Conservation (phyloP, 768 basidiomycete genomes). For the Candolleomyces eurysporus region DNA sequence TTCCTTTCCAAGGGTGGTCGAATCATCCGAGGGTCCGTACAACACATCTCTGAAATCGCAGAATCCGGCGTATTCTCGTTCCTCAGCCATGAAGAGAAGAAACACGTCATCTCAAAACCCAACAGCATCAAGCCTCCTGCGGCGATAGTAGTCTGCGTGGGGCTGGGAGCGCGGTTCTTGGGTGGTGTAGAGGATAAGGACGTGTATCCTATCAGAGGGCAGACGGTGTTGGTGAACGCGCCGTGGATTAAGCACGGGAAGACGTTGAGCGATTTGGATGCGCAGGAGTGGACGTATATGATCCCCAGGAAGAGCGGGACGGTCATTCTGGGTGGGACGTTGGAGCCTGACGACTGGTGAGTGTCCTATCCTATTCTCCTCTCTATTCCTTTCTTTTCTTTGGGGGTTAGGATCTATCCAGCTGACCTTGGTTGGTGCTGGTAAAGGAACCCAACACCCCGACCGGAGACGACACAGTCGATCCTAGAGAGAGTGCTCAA, state of each 20-base stretch:
- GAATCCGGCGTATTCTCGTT: constrained; percentile 53
- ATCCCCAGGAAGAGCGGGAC: constrained; percentile 61
- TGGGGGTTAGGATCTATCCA: too few species aligned
- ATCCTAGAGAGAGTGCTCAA: constrained; percentile 54
- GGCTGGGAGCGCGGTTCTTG: constrained; percentile 70
- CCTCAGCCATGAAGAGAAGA: constrained; percentile 9
- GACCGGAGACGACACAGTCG: constrained; percentile 57
- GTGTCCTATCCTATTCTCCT: background rate
- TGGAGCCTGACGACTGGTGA: constrained; percentile 53
- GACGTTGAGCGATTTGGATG: constrained; percentile 35
- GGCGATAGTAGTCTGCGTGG: constrained; percentile 69
- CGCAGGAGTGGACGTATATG: constrained; percentile 55
- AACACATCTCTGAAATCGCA: constrained; percentile 69
- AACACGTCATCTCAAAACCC: background rate
- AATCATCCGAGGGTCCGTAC: constrained; percentile 55
- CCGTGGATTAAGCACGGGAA: constrained; percentile 62
- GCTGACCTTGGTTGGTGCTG: background rate
- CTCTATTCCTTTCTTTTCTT: too few species aligned
- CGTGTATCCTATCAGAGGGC: constrained; percentile 79
- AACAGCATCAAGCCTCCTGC: constrained; percentile 28
- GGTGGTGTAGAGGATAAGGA: constrained; percentile 78
- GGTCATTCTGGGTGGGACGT: constrained; percentile 65
- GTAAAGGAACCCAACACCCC: constrained; percentile 61
- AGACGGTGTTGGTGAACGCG: constrained; percentile 74
- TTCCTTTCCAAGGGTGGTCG: constrained; percentile 66